These are phyloP conservation scores for Claviceps sp. DNA, from an alignment of 2,329 filamentous ascomycete genomes.

Conservation along the genomic window DNA sequence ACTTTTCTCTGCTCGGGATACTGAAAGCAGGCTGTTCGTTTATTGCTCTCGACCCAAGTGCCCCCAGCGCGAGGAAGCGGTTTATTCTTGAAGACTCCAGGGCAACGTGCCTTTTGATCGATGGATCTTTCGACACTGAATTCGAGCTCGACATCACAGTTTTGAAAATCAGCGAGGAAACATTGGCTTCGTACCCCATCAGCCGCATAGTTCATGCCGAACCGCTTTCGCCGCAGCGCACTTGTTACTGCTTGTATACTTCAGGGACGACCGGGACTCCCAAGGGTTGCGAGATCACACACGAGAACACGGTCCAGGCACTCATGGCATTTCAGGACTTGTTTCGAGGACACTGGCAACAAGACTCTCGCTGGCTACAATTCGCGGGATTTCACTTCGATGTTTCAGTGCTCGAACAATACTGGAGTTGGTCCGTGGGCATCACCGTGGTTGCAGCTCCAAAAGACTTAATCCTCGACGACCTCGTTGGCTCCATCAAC, in stretches of 20 bases:
- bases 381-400: conserved; percentile 94
- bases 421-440: conserved; percentile 88
- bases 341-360: conserved; percentile 62
- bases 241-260: conserved; percentile 76
- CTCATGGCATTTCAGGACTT: conserved; percentile 76
- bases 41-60: conserved; percentile 63
- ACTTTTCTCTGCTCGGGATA: conserved; percentile 68
- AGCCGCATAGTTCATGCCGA: conserved; percentile 4
- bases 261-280: conserved; percentile 78
- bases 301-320: conserved; percentile 78
- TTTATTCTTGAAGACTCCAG: conserved; percentile 68
- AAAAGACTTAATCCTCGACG: conserved; percentile 73
- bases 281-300: conserved; percentile 79
- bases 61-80: conserved; percentile 57
- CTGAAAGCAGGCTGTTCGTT: conserved; percentile 73
- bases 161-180: conserved; percentile 14
- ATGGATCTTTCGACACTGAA: conserved; percentile 11
- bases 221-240: conserved; percentile 31
- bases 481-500: conserved; percentile 60
- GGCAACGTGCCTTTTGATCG: conserved; percentile 49
- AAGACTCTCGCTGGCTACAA: conserved; percentile 69
- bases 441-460: conserved; percentile 74
- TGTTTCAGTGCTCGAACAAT: conserved; percentile 84
- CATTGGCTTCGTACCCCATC: conserved; percentile 14
- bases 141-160: neutral